Base-by-base conservation (phyloP, 768 basidiomycete species). In the Lentinus tigrinus region DNA sequence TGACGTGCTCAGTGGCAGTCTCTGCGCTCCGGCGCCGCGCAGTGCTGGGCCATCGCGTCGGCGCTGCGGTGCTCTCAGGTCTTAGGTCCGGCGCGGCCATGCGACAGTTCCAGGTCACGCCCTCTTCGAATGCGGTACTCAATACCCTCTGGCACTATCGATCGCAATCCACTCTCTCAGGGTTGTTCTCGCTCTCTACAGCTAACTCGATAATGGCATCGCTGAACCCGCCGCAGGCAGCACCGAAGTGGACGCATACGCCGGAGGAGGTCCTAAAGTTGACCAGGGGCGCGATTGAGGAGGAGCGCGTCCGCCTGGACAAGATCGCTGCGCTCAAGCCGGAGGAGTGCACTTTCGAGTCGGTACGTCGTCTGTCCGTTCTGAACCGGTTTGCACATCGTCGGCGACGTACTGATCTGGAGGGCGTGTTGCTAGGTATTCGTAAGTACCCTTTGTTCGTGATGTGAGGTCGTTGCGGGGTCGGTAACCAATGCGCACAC, bases 161-260 rank as follows among this genome's bases (percentile, higher is more conserved):
- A 69, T 69, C 60, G 57, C 66, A 63, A 44, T 58, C 66, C 52
- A 59, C 65, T 23, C 60, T 68, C 59, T 62, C 65, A 38, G 56
- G 57, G 46, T 57, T 66, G 52, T 69, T 69, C 65, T 67, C 68
- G 46, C 56, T 60, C 54, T 46, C 61, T 55, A 43, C 60, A 50
- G 44, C 60, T 49, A 28, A 52, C 49, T 44, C 62, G 14, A 47
- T 44, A 62, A 78, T 80, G 72, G 78, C 81, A 74, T 67, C 77
- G 17, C 64, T 90, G 34, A 78, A 73, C 16, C 83, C 89, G 28
- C 88, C 91, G 2, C 88, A 91, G 65, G 67, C 80, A 26, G 73
- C 90, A 3, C 86, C 85, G 11, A 65, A 70, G 27, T 92, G 89
- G 89, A 77, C 79, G 21, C 88, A 91, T 65, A 75, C 82, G 17